Evolutionary conservation across 257 asterid species (phyloP), one percentile per base, ranked within the genome.

Genomic region (Solanum chaucha): DNA sequence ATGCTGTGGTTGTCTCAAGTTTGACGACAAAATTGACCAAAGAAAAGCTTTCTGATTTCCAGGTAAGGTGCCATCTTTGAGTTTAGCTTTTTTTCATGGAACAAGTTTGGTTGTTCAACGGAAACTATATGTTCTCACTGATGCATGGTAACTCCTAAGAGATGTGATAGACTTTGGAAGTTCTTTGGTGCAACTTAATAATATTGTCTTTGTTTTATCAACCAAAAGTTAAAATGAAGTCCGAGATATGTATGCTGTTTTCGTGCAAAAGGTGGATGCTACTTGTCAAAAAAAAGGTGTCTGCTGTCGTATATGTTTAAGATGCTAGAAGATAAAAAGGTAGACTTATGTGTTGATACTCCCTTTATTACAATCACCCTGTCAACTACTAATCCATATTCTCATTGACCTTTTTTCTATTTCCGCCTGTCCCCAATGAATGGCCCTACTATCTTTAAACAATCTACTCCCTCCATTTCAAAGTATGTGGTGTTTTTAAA

Each of bases 1-100:
- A 93, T 93, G 99, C 97, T 32, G 98, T 96, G 65, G 89, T 92
- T 14, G 88, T 96, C 90, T 91, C 97, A 6, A 90, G 97, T 82
- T 78, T 95, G 92, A 92, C 97, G 55, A 90, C 93, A 59, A 94
- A 95, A 88, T 88, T 96, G 93, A 90, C 92, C 30, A 93, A 90
- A 86, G 97, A 94, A 87, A 93, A 94, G 36, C 96, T 96, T 68
- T 92, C 97, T 67, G 89, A 91, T 85, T 96, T 92, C 87, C 98
- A 95, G 98, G 99, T 96, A 51, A 90, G 73, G 7, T 48, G 44
- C 30, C 7, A 48, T 14, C 44, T 48, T 48, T 48, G 19, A 3
- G 40, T 30, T 28, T 48, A 28, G 70, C 85, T 30, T 48, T 81
- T 81, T 80, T 30, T 14, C 17, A 26, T 1, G 61, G 78, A 32